Evolutionary conservation across 768 basidiomycete genomes (phyloP), one percentile per base, ranked within the genome.

Genomic region (Agaricus sinodeliciosus): DNA sequence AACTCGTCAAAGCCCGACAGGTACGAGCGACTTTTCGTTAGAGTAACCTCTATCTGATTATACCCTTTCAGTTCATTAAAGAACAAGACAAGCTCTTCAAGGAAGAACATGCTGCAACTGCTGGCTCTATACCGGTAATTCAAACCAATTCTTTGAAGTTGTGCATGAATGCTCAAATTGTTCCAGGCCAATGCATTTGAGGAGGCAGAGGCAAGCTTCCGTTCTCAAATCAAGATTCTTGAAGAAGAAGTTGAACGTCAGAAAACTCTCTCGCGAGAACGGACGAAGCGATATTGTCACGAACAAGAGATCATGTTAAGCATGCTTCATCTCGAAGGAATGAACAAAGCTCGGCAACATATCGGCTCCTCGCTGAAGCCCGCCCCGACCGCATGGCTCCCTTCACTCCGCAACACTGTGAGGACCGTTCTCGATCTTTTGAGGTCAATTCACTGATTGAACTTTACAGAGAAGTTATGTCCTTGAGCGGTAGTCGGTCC

Each of bases 11-110:
- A 65, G 91, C 92, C 4, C 85, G 83, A 60, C 74, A 78, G 62
- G 90, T 90, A 64, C 52, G 73, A 52, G 35, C 40, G 9, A 18
- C 28, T 22, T 45, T n/a, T 4, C 3, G 39, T 36, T 26, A 25
- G 27, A 18, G 19, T 37, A n/a, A 41, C 13, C 22, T 18, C 50
- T 28, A 16, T 18, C 25, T 48, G 19, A 47, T 19, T 5, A 25
- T 15, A 37, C 8, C 27, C 12, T 52, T 9, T 3, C 22, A 94
- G 90, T 94, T 95, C 67, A 92, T 97, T 72, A 92, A 91, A 65
- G 78, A 84, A 28, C 94, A 95, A 66, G 93, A 96, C 69, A 88
- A 87, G 58, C 73, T 92, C 26, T 87, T 94, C 69, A 87, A 87
- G 59, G 88, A 91, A 62, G 85, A 86, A 61, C 83, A 85, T 46